phyloP scores from a whole-genome alignment of 768 basidiomycete species.

The Podaxis sp. region DNA sequence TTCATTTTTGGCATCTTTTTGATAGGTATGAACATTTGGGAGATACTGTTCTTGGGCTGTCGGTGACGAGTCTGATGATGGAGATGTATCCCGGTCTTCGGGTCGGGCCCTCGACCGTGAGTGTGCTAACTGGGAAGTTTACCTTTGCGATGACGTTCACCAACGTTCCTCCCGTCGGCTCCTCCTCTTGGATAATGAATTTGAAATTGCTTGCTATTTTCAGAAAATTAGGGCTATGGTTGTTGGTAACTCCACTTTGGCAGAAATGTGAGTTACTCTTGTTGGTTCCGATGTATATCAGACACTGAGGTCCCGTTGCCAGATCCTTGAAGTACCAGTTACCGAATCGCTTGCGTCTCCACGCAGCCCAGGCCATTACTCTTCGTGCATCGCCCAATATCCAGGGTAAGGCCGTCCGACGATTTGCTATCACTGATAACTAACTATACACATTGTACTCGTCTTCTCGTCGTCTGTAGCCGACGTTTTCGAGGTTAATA shows the following conservation, averaged over 20 bases:
- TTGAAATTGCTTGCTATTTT: constrained; percentile 13
- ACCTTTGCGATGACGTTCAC: background rate
- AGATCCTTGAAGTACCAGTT: constrained; percentile 69
- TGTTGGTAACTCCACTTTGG: constrained; percentile 73
- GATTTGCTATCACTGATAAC: constrained; percentile 9
- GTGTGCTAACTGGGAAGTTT: constrained; percentile 21
- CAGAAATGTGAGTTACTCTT: constrained; percentile 52
- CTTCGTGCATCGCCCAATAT: constrained; percentile 67
- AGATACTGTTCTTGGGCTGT: constrained; percentile 68
- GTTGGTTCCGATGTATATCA: constrained; percentile 10
- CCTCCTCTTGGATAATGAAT: constrained; percentile 9
- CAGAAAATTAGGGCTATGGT: constrained; percentile 80
- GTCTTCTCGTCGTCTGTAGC: constrained; percentile 39
- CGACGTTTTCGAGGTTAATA: constrained; percentile 73
- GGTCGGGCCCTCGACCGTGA: constrained; percentile 77
- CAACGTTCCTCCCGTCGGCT: background rate
- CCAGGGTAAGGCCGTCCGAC: constrained; percentile 52
- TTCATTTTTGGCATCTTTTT: constrained; percentile 7
- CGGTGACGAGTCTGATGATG: constrained; percentile 63
- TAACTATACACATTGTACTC: background rate
- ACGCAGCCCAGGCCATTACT: constrained; percentile 72
- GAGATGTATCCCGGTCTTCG: constrained; percentile 67
- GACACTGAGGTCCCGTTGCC: constrained; percentile 15
- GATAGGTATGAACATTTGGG: constrained; percentile 74
- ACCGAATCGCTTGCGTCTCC: constrained; percentile 59